Evolutionary conservation across 306 rosid species (phyloP).

Genomic region (Oxytropis ochrocephala): DNA sequence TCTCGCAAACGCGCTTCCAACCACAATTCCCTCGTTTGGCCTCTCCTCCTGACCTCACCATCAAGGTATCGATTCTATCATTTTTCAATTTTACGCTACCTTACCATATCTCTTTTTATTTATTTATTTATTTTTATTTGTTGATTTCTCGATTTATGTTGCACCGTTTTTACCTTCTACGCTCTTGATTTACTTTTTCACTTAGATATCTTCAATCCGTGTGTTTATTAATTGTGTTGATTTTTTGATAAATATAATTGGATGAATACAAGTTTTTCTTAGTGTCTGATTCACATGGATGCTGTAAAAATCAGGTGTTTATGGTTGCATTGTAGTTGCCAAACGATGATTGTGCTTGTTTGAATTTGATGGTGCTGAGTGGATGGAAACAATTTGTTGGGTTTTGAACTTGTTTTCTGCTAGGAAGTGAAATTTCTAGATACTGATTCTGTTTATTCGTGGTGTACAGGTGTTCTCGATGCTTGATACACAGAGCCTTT

Average conservation of each 20-base stretch:
- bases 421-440: constrained; percentile 2
- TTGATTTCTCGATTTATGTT: neutral
- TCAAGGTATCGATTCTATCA: constrained; percentile 35
- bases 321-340: neutral
- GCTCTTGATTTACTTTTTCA: neutral
- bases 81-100: neutral
- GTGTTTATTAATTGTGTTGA: neutral
- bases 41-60: constrained; percentile 89
- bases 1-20: constrained; percentile 71
- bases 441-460: constrained; percentile 18
- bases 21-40: constrained; percentile 79
- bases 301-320: neutral
- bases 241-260: neutral
- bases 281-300: neutral
- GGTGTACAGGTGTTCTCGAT: constrained; percentile 72
- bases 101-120: neutral
- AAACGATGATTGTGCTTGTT: neutral
- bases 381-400: neutral
- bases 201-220: neutral
- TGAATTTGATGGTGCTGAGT: neutral
- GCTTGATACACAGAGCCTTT: constrained; percentile 89
- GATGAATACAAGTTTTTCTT: neutral
- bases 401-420: constrained; percentile 4
- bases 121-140: too few species aligned
- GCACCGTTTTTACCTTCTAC: neutral